Conservation (phyloP, 805 yeast species). For the Debaryomyces tyrocola region DNA sequence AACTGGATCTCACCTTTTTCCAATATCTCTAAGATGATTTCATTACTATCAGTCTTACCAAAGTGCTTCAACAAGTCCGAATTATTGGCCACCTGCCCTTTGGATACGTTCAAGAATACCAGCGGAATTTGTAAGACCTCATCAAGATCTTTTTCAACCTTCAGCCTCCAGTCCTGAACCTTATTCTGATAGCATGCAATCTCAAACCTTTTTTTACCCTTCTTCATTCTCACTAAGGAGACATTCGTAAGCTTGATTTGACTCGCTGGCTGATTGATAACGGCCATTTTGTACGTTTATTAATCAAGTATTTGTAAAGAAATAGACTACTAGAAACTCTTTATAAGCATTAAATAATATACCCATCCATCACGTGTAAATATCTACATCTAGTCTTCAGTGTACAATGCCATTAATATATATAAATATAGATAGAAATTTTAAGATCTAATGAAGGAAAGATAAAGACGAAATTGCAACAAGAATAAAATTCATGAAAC, state of each 20-base stretch:
- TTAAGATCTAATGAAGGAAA: background rate
- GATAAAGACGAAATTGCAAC: background rate
- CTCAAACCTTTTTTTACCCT: conserved; percentile 89
- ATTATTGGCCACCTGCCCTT: conserved; percentile 88
- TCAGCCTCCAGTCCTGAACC: conserved; percentile 90
- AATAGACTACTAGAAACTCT: background rate
- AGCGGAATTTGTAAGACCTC: conserved; percentile 97
- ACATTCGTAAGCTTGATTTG: conserved; percentile 93
- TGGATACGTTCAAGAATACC: conserved; percentile 88
- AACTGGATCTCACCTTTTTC: conserved; percentile 92
- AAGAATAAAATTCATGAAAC: too few relatives aligned
- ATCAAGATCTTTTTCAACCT: conserved; percentile 88
- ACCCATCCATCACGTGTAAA: background rate
- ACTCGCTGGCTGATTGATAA: conserved; percentile 82
- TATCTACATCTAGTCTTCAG: background rate
- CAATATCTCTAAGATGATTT: conserved; percentile 76
- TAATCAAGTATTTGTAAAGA: background rate
- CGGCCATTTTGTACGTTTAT: conserved; percentile 26
- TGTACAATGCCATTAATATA: conserved; percentile 1
- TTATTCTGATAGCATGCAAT: conserved; percentile 96
- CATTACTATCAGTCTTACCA: conserved; percentile 72
- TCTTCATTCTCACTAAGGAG: conserved; percentile 85
- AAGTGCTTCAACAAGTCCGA: conserved; percentile 77
- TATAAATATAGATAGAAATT: conserved; percentile 1
- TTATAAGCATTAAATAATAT: background rate